Base-by-base conservation (phyloP, 495 filamentous ascomycete genomes). In the Neurospora sp. region DNA sequence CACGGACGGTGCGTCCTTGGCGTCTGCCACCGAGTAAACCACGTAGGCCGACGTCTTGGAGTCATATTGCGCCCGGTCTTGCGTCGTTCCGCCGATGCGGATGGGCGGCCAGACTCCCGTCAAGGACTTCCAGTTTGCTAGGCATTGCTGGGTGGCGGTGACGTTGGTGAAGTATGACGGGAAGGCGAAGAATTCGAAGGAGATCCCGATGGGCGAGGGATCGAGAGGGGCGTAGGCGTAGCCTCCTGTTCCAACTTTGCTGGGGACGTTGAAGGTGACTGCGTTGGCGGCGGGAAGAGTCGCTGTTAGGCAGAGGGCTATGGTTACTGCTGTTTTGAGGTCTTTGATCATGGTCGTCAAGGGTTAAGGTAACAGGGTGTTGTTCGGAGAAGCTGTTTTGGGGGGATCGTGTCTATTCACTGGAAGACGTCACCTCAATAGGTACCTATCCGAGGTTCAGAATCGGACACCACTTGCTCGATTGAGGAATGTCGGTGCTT, bases 111-210 rank as follows among this genome's bases (percentile, higher is more conserved):
- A 88, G 10, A 82, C 80, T 1, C 87, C 88, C 0, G 84, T 86
- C 44, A 89, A 70, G 17, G 84, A 82, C 72, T 84, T 83, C 77
- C 89, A 82, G 74, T 88, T 89, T 22, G 83, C 77, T 5, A 89
- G 79, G 74, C 88, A 90, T 74, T 86, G 83, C 1, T 77, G 83
- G 1, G 87, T 90, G 4, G 84, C 80, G 2, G 80, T 83, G 10
- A 89, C 86, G 70, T 87, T 85, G 44, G 80, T 83, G 71, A 89
- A 84, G 75, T 89, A 90, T 0, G 82, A 85, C 0, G 88, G 88
- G 70, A 89, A 89, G 0, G 87, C 81, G 73, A 90, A 89, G 78
- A 89, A 89, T 70, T 89, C 87, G 70, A 89, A 84, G 80, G 87
- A 89, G 65, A 89, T 81, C 12, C 87, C 87, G 31, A 88, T 80